A percentile compares a stretch with the other conserved stretches of the same genome.
phyloP scores from a whole-genome alignment of 306 rosid species.

The Pueraria montana region DNA sequence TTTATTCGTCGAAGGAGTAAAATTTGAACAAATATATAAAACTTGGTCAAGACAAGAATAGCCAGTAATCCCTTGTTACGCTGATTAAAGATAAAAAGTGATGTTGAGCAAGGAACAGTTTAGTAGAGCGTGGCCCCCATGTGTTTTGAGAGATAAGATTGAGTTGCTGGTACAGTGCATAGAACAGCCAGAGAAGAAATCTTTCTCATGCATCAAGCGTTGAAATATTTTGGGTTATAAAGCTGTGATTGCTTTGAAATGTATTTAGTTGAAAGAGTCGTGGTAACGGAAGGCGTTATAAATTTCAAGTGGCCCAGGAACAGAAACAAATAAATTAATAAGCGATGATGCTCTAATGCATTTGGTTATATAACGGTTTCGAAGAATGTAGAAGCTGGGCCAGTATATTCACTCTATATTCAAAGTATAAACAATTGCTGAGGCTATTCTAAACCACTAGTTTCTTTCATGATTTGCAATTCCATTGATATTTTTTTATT shows the following conservation, averaged over 20 bases:
- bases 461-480: background rate
- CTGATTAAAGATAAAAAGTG: constrained; percentile 11
- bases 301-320: background rate
- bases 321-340: background rate
- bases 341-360: background rate
- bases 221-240: background rate
- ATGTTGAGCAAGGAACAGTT: background rate
- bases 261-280: background rate
- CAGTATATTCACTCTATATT: background rate
- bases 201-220: background rate
- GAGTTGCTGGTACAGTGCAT: background rate
- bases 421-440: background rate
- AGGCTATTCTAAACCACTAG: background rate
- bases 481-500: background rate
- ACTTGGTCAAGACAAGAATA: background rate
- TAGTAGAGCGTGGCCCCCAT: background rate
- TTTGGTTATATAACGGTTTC: constrained; percentile 12
- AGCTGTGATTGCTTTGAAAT: background rate
- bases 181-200: background rate
- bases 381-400: background rate
- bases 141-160: background rate
- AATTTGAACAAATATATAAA: constrained; percentile 33
- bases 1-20: background rate
- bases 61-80: background rate
- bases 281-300: background rate